These are phyloP conservation scores for Pichia occidentalis DNA, from an alignment of 805 yeast genomes.

Conservation along the genomic window DNA sequence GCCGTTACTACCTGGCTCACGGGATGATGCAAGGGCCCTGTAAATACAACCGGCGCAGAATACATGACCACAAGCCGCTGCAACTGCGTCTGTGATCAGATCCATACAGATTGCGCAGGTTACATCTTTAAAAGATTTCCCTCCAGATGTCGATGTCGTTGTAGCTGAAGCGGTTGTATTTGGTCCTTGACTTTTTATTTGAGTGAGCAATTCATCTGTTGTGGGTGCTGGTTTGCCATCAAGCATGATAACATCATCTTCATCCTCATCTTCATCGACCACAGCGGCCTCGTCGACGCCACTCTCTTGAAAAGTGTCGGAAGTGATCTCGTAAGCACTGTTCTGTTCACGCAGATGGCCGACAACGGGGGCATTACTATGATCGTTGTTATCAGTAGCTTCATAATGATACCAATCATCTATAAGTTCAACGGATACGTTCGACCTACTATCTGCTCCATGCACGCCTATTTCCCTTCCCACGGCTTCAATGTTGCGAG, in stretches of 20 bases:
- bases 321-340: too few species aligned
- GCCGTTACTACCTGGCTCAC: constrained; percentile 17
- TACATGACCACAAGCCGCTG: constrained; percentile 52
- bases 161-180: constrained; percentile 32
- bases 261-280: constrained; percentile 16
- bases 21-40: constrained; percentile 42
- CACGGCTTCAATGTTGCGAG: not conserved
- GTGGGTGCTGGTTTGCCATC: constrained; percentile 8
- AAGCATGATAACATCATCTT: constrained; percentile 27
- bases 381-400: too few species aligned
- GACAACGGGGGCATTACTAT: too few species aligned
- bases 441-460: not conserved
- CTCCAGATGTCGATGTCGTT: constrained; percentile 21
- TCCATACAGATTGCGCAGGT: constrained; percentile 54
- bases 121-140: constrained; percentile 31
- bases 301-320: too few species aligned
- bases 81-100: constrained; percentile 40
- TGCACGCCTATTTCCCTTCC: too few species aligned
- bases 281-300: not conserved
- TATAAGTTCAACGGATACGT: constrained; percentile 5
- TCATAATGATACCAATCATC: constrained; percentile 7
- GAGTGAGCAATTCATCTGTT: constrained; percentile 29
- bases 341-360: too few species aligned
- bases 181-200: constrained; percentile 17
- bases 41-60: constrained; percentile 50